phyloP scores from a whole-genome alignment of 805 yeast genomes.

The Yarrowia sp. region DNA sequence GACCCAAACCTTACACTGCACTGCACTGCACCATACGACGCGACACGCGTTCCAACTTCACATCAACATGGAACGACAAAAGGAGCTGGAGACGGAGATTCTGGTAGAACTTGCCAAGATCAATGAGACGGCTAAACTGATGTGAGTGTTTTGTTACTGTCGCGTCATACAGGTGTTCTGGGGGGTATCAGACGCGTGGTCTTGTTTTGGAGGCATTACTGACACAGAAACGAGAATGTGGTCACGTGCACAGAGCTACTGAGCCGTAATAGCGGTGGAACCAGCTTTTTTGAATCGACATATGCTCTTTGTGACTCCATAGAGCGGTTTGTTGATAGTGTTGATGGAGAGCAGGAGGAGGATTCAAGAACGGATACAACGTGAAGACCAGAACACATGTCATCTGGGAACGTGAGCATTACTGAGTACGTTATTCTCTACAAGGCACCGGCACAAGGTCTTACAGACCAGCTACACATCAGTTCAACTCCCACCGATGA shows the following conservation, averaged over 20 bases:
- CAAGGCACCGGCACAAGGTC: too few relatives aligned
- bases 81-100: neutral
- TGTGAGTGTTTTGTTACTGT: neutral
- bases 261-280: neutral
- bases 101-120: constrained; percentile 10
- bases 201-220: neutral
- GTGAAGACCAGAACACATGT: too few relatives aligned
- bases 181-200: too few relatives aligned
- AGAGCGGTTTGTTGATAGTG: neutral
- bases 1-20: too few relatives aligned
- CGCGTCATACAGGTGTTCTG: neutral
- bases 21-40: neutral
- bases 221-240: constrained; percentile 3
- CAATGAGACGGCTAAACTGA: neutral
- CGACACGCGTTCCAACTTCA: neutral
- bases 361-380: too few relatives aligned
- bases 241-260: neutral
- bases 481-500: too few relatives aligned
- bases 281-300: neutral
- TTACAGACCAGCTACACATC: too few relatives aligned
- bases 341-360: neutral
- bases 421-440: too few relatives aligned
- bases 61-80: constrained; percentile 10
- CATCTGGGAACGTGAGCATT: too few relatives aligned
- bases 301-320: neutral